phyloP scores from a whole-genome alignment of 2,329 filamentous ascomycete species.

The Aspergillus sojae region DNA sequence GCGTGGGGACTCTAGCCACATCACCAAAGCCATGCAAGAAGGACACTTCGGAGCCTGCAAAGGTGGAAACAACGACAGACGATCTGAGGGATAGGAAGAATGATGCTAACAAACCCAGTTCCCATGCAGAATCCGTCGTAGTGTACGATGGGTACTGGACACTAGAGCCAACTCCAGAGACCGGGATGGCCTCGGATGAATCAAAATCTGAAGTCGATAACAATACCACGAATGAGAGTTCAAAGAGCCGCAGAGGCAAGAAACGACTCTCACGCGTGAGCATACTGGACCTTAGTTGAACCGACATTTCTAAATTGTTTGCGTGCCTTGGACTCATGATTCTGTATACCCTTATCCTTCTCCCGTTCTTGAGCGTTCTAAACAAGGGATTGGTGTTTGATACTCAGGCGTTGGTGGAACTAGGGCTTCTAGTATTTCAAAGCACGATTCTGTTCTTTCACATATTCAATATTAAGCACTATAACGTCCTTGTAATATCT shows the following conservation, averaged over 20 bases:
- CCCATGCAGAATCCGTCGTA: constrained; percentile 19
- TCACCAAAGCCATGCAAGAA: neutral
- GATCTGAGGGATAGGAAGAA: neutral
- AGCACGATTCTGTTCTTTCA: neutral
- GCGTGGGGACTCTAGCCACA: neutral
- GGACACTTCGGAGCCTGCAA: neutral
- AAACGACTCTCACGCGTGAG: constrained; percentile 38
- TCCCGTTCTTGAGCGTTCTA: neutral
- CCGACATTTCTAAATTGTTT: neutral
- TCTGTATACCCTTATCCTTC: neutral
- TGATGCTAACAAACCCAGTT: neutral
- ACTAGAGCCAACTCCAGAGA: constrained; percentile 9
- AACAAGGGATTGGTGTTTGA: neutral
- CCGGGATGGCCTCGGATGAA: constrained; percentile 11
- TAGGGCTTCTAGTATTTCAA: neutral
- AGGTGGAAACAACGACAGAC: neutral
- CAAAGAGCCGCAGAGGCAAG: constrained; percentile 22
- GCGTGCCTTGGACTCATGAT: neutral
- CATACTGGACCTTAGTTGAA: constrained; percentile 33
- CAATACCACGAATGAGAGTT: neutral
- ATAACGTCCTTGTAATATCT: neutral
- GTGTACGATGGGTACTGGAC: constrained; percentile 15
- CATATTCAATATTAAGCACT: neutral
- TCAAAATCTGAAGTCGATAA: neutral
- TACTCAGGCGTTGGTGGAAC: constrained; percentile 4